These are phyloP conservation scores for Naegleria fowleri DNA, from an alignment of 208 protist species.

Conservation along the genomic window DNA sequence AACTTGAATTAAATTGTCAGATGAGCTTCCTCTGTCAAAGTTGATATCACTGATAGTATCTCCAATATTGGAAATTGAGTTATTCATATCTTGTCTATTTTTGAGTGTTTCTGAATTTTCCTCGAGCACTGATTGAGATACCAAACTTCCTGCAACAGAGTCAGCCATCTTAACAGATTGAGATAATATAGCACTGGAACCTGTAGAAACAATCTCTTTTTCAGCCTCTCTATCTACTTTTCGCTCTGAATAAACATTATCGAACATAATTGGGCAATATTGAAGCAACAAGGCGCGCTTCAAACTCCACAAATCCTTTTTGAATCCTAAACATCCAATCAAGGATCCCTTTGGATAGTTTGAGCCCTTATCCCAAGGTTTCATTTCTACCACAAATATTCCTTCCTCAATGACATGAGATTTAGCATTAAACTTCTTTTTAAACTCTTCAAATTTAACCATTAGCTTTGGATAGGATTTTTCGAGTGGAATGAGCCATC, in stretches of 20 bases:
- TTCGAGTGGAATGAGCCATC: constrained; percentile 4
- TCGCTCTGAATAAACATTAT: background rate
- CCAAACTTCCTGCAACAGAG: background rate
- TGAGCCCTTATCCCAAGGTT: background rate
- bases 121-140: no score
- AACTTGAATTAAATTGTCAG: background rate
- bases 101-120: background rate
- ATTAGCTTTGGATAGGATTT: constrained; percentile 24
- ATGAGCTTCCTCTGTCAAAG: background rate
- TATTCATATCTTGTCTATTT: background rate
- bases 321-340: background rate
- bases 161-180: background rate
- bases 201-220: background rate
- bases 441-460: background rate
- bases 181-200: background rate
- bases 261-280: background rate
- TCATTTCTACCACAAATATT: background rate
- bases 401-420: background rate
- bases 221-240: background rate
- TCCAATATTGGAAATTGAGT: background rate
- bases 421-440: background rate
- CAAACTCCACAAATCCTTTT: background rate
- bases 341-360: constrained; percentile 2
- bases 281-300: background rate
- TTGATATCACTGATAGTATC: background rate